Conservation (phyloP, 768 basidiomycete species). For the Mycena albidolilacea region DNA sequence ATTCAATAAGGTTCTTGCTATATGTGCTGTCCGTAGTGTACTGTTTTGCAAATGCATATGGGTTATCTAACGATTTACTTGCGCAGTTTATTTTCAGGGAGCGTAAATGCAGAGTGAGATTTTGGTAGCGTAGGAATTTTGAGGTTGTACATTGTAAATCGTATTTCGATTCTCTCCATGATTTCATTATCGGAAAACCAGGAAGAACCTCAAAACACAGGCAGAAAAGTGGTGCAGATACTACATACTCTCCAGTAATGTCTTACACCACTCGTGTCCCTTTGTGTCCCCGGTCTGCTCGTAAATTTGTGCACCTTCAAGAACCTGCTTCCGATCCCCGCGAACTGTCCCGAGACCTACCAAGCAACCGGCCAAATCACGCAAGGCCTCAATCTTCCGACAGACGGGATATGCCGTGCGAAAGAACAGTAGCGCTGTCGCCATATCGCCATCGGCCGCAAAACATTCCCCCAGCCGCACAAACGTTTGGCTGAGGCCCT, state of each 20-base stretch:
- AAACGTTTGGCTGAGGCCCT: constrained; percentile 35
- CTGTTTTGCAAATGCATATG: not conserved
- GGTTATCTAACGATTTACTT: not conserved
- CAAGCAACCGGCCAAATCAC: constrained; percentile 28
- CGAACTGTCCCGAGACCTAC: constrained; percentile 29
- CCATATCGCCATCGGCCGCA: constrained; percentile 24
- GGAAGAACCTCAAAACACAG: not conserved
- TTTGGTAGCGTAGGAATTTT: too few species aligned
- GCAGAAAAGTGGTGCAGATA: too few species aligned
- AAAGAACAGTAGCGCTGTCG: constrained; percentile 25
- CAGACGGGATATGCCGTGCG: constrained; percentile 35
- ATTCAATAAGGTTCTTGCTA: too few species aligned
- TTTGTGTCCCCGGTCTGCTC: constrained; percentile 27
- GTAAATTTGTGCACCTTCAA: constrained; percentile 27
- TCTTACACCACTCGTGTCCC: constrained; percentile 13
- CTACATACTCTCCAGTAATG: not conserved
- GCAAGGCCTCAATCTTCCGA: constrained; percentile 26
- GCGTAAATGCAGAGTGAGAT: not conserved
- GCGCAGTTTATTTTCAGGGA: too few species aligned
- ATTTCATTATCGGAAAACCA: not conserved
- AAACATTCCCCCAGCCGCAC: constrained; percentile 37
- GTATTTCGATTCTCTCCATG: too few species aligned
- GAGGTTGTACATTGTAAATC: too few species aligned
- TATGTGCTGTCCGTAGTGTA: too few species aligned
- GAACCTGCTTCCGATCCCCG: constrained; percentile 16